A percentile compares a stretch with the other conserved stretches of the same genome.
Conservation (phyloP, 2,329 filamentous ascomycete species). For the Coniochaeta pulveracea region DNA sequence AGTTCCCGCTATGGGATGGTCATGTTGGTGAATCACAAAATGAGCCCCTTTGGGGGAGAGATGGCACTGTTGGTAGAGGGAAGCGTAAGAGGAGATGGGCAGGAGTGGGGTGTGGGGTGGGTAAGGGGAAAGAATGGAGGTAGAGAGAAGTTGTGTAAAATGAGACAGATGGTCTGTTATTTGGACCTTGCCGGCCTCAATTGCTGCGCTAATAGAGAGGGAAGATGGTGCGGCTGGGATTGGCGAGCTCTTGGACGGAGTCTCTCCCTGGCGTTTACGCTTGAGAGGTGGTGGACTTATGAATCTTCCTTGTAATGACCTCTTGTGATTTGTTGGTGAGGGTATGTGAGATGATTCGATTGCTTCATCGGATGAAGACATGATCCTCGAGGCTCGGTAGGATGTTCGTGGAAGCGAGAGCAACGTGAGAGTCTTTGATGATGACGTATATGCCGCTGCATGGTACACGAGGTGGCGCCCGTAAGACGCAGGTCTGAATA, state of each 20-base stretch:
- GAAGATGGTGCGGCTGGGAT: background rate
- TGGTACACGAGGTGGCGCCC: too few species aligned
- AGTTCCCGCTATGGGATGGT: conserved; percentile 56
- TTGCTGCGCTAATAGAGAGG: conserved; percentile 18
- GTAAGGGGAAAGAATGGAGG: conserved; percentile 9
- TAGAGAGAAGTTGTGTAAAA: conserved; percentile 23
- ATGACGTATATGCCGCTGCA: too few species aligned
- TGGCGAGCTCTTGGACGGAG: background rate
- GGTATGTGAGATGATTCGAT: too few species aligned
- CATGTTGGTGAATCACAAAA: conserved; percentile 64
- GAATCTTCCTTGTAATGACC: too few species aligned
- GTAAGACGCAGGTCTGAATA: too few species aligned
- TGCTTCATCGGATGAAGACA: too few species aligned
- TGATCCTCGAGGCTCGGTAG: too few species aligned
- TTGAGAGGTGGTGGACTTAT: conserved; percentile 1
- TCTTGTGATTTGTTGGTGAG: too few species aligned
- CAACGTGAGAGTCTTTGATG: too few species aligned
- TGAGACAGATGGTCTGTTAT: conserved; percentile 26
- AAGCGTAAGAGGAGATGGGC: conserved; percentile 20
- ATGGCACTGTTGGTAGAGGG: conserved; percentile 23
- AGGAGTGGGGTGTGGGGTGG: conserved; percentile 18
- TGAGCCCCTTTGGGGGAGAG: conserved; percentile 29
- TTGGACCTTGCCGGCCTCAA: conserved; percentile 26
- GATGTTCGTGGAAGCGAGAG: too few species aligned
- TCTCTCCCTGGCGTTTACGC: background rate